Percentiles rank a stretch among this genome's conserved stretches.
phyloP scores from a whole-genome alignment of 441 rosid genomes.

The Croton setiger region DNA sequence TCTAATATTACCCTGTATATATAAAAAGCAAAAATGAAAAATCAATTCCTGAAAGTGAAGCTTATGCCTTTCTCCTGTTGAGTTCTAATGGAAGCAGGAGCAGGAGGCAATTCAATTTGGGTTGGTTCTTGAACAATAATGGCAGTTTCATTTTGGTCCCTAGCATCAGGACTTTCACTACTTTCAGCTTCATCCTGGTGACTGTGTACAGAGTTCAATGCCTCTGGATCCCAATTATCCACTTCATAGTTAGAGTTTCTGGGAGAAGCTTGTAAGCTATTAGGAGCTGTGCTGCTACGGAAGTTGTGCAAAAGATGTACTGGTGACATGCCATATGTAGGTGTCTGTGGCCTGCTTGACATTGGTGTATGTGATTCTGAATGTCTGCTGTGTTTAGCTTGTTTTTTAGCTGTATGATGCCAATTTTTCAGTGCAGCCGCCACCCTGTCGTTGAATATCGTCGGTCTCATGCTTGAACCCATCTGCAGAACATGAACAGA shows the following conservation, averaged over 20 bases:
- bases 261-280: conserved; percentile 49
- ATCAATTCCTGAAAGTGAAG: conserved; percentile 43
- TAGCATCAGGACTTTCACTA: conserved; percentile 14
- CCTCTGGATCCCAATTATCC: conserved; percentile 51
- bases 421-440: conserved; percentile 77
- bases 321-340: conserved; percentile 70
- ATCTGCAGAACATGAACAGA: conserved; percentile 35
- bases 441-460: conserved; percentile 80
- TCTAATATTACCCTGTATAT: not conserved
- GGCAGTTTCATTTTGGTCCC: conserved; percentile 16
- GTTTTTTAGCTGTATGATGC: conserved; percentile 79
- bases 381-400: conserved; percentile 52
- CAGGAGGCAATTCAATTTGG: conserved; percentile 33
- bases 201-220: conserved; percentile 32
- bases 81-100: conserved; percentile 30
- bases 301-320: conserved; percentile 62
- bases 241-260: conserved; percentile 32
- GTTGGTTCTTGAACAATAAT: conserved; percentile 19
- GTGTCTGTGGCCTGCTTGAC: conserved; percentile 76
- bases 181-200: conserved; percentile 25
- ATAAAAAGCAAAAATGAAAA: not conserved
- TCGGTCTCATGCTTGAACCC: conserved; percentile 93
- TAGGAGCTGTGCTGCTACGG: conserved; percentile 42
- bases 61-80: conserved; percentile 39
- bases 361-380: conserved; percentile 56